phyloP scores from a whole-genome alignment of 2,329 filamentous ascomycete genomes.

The Colletotrichum plurivorum region DNA sequence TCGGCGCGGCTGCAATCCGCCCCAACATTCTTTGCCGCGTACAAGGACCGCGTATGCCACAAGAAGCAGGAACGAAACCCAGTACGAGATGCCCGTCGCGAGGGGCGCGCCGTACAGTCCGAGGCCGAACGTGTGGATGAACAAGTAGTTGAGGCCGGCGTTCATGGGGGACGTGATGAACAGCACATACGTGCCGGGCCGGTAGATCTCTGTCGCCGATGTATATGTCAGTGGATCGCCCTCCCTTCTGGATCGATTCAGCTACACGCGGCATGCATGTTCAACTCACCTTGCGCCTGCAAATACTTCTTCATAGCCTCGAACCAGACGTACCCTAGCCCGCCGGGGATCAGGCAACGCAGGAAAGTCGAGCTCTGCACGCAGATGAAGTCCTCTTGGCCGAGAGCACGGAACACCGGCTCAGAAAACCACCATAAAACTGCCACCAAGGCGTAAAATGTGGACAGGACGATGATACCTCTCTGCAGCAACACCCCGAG shows the following conservation, averaged over 20 bases:
- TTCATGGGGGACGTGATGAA: constrained; percentile 87
- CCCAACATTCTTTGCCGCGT: constrained; percentile 83
- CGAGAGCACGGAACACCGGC: constrained; percentile 79
- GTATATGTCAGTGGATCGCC: too few relatives aligned
- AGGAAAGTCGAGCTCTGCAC: constrained; percentile 81
- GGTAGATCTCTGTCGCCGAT: constrained; percentile 69
- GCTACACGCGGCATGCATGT: constrained; percentile 4
- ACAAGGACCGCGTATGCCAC: constrained; percentile 81
- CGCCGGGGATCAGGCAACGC: constrained; percentile 81
- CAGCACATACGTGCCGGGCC: constrained; percentile 85
- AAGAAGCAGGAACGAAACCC: constrained; percentile 84
- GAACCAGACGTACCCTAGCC: constrained; percentile 89
- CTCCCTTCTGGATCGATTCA: constrained; percentile 41
- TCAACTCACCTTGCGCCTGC: constrained; percentile 83
- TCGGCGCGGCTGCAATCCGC: constrained; percentile 74
- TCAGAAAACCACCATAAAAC: constrained; percentile 83
- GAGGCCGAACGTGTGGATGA: constrained; percentile 79
- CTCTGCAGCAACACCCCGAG: constrained; percentile 85
- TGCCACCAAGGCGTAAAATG: constrained; percentile 81
- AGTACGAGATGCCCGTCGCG: constrained; percentile 88
- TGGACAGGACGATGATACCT: constrained; percentile 78
- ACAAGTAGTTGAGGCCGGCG: constrained; percentile 83
- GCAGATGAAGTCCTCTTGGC: constrained; percentile 84
- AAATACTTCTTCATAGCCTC: constrained; percentile 89
- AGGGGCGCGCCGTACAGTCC: constrained; percentile 85